Evolutionary conservation across 2,329 filamentous ascomycete genomes (phyloP), one percentile per base, ranked within the genome.

Genomic region (Lachnellula suecica): DNA sequence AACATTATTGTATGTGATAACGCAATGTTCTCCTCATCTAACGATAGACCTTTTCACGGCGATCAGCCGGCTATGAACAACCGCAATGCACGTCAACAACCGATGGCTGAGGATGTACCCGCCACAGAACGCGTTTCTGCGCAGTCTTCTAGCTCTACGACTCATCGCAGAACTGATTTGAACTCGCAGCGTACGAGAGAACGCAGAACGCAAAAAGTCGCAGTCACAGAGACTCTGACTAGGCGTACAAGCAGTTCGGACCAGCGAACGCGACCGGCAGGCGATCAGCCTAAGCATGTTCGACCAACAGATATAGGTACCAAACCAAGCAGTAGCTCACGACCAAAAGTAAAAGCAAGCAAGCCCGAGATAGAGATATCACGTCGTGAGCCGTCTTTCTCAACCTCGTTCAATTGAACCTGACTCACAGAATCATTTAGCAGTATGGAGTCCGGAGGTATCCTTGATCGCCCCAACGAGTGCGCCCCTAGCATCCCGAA

Each of bases 381-480:
- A 15, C 37, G 20, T 5, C 37, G 37, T 40, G 17, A 22, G 20
- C 20, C 20, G 37, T 10, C 37, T 17, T 40, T 22, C 37, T 17
- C 4, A 22, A 19, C 9, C 37, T 40, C 37, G 6, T 22, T 40
- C 5, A 17, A 6, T 40, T 22, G 13, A 40, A 24, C 27, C 11
- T 53, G 40, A 49, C 31, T 50, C 22, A 51, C 37, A 46, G 34
- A 24, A 23, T 42, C 11, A 40, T 29, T 22, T 56, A 77, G 75
- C 71, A 58, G 72, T 75, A 65, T 97, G 94, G 94, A 85, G 84
- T 51, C 93, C 94, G 0, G 82, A 90, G 66, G 93, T 85, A 8
- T 86, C 81, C 1, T 74, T 97, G 20, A 76, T 92, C 31, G 77
- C 82, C 5, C 83, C 83, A 61, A 84, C 83, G 0, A 78, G 81